Evolutionary conservation across 768 basidiomycete genomes (phyloP).

Genomic region (Boletus pseudo-olivaceus): DNA sequence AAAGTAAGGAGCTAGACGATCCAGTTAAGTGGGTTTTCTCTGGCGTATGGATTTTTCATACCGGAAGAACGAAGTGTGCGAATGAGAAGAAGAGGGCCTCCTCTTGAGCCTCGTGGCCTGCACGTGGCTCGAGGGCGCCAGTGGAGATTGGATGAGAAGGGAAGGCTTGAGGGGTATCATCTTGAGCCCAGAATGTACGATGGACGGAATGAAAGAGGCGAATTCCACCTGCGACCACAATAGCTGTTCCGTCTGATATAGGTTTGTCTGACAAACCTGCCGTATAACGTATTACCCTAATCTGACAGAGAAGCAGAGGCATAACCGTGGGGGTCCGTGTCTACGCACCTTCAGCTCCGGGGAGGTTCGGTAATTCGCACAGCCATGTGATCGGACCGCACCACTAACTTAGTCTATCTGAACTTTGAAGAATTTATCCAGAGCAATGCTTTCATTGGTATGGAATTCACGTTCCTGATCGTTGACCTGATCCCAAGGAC

Average conservation of each 20-base stretch:
- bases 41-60: slow-evolving; percentile 21
- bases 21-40: slow-evolving; percentile 1
- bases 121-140: slow-evolving; percentile 33
- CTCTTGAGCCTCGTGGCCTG: slow-evolving; percentile 25
- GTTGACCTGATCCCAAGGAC: too few species aligned
- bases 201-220: background rate
- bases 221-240: background rate
- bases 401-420: background rate
- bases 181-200: background rate
- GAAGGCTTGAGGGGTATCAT: slow-evolving; percentile 23
- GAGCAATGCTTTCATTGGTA: background rate
- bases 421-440: background rate
- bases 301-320: slow-evolving; percentile 15
- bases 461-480: background rate
- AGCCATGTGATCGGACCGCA: slow-evolving; percentile 14
- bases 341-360: background rate
- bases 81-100: slow-evolving; percentile 25
- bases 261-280: slow-evolving; percentile 13
- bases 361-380: slow-evolving; percentile 1
- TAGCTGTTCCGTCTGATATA: slow-evolving; percentile 17
- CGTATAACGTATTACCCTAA: slow-evolving; percentile 21
- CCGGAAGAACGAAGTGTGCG: slow-evolving; percentile 52
- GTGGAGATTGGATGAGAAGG: slow-evolving; percentile 11
- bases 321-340: slow-evolving; percentile 7
- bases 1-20: slow-evolving; percentile 43